Conservation (phyloP, 208 protist genomes). For the Naegleria fowleri region DNA sequence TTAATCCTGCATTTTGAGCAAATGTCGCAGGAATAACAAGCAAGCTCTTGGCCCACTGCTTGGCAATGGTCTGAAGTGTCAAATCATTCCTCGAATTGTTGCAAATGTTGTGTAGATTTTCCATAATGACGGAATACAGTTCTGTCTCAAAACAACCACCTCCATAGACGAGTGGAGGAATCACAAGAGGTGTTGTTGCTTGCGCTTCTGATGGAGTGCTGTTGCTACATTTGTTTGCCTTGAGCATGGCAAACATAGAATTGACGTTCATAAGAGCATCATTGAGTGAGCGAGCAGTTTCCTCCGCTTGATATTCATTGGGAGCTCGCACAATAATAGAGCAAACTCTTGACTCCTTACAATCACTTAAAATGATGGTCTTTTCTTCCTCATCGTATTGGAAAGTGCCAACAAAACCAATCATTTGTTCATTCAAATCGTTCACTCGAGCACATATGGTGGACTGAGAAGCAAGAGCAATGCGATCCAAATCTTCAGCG, state of each 20-base stretch:
- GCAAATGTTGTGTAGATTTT: slow-evolving; percentile 77
- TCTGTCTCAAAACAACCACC: slow-evolving; percentile 95
- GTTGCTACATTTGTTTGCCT: neutral
- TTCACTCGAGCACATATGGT: slow-evolving; percentile 91
- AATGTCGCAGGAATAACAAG: slow-evolving; percentile 97
- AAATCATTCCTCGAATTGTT: slow-evolving; percentile 78
- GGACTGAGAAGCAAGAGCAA: slow-evolving; percentile 93
- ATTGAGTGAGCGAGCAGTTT: slow-evolving; percentile 96
- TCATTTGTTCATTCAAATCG: slow-evolving; percentile 87
- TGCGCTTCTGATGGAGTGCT: slow-evolving; percentile 72
- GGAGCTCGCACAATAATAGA: neutral
- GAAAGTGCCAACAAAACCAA: slow-evolving; percentile 70
- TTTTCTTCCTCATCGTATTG: slow-evolving; percentile 71
- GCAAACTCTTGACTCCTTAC: slow-evolving; percentile 87
- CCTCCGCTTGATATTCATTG: slow-evolving; percentile 55
- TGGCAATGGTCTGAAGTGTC: slow-evolving; percentile 79
- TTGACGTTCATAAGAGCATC: slow-evolving; percentile 98
- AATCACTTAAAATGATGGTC: slow-evolving; percentile 68
- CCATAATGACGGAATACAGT: slow-evolving; percentile 74
- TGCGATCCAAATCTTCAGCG: slow-evolving; percentile 96
- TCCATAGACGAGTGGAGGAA: slow-evolving; percentile 78
- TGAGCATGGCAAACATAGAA: slow-evolving; percentile 62
- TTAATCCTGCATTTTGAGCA: slow-evolving; percentile 96
- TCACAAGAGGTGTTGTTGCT: slow-evolving; percentile 34
- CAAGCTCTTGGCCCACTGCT: slow-evolving; percentile 92